Evolutionary conservation across 805 yeast genomes (phyloP).

Genomic region (Cyberlindnera nakhonratchasimensis): DNA sequence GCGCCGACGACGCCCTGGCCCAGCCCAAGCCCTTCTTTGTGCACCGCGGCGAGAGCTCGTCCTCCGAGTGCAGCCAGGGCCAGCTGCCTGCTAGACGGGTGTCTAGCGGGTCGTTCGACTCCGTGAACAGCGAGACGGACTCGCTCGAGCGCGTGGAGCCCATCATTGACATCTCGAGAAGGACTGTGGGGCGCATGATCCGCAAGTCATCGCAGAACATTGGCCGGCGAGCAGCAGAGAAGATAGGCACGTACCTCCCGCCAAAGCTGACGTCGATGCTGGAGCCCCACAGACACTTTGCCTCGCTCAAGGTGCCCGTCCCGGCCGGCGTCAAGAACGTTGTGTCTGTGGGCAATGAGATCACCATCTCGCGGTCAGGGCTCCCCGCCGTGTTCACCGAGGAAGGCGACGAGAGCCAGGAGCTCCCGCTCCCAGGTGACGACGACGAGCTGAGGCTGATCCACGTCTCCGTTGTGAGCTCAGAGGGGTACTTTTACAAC

Average conservation of each 20-base stretch:
- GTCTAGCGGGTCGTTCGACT: conserved; percentile 28
- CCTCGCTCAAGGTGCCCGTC: conserved; percentile 75
- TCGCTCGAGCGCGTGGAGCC: conserved; percentile 44
- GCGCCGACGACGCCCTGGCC: conserved; percentile 9
- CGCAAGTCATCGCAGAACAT: conserved; percentile 74
- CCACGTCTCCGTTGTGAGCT: conserved; percentile 69
- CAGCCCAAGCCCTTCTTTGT: conserved; percentile 13
- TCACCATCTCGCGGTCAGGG: conserved; percentile 22
- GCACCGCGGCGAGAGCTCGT: conserved; percentile 22
- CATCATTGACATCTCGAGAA: conserved; percentile 63
- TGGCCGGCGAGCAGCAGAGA: conserved; percentile 80
- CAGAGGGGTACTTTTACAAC: conserved; percentile 76
- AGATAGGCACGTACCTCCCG: conserved; percentile 85
- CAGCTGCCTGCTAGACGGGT: conserved; percentile 18
- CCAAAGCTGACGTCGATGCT: conserved; percentile 73
- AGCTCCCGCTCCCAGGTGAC: conserved; percentile 10
- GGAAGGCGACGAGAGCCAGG: not conserved
- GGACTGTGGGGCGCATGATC: conserved; percentile 71
- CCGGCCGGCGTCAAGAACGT: conserved; percentile 43
- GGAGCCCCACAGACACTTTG: conserved; percentile 91
- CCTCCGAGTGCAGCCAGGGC: conserved; percentile 15
- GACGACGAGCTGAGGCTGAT: conserved; percentile 31
- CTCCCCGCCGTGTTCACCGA: conserved; percentile 24
- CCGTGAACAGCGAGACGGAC: conserved; percentile 22
- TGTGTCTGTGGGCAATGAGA: conserved; percentile 43